These are phyloP conservation scores for Hippophae rhamnoides DNA, from an alignment of 306 rosid species.

Conservation along the genomic window DNA sequence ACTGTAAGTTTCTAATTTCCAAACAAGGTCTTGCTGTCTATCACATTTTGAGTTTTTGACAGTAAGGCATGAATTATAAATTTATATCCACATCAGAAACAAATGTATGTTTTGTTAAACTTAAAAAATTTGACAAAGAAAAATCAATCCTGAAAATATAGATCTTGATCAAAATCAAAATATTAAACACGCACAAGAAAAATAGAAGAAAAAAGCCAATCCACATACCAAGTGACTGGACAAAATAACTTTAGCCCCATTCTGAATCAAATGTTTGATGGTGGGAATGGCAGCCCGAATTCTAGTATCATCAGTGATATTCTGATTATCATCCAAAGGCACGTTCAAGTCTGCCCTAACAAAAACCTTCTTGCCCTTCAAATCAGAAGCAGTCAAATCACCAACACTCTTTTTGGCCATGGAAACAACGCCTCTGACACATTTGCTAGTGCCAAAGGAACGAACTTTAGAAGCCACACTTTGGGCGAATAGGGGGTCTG, in stretches of 20 bases:
- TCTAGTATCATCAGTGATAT: slow-evolving; percentile 92
- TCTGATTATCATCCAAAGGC: slow-evolving; percentile 79
- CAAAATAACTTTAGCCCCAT: slow-evolving; percentile 91
- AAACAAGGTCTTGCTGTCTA: no score
- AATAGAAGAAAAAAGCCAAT: neutral
- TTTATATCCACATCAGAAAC: neutral
- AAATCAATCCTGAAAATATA: neutral
- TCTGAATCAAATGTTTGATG: slow-evolving; percentile 64
- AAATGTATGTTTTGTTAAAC: neutral
- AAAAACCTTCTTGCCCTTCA: slow-evolving; percentile 89
- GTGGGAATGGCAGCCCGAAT: slow-evolving; percentile 92
- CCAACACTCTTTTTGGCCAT: slow-evolving; percentile 98
- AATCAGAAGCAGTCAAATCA: slow-evolving; percentile 46
- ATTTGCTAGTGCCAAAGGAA: slow-evolving; percentile 31
- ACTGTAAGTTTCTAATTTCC: no score
- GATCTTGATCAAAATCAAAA: neutral
- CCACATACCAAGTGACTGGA: slow-evolving; percentile 78
- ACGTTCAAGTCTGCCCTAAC: slow-evolving; percentile 91
- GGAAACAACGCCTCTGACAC: slow-evolving; percentile 44
- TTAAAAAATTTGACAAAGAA: neutral
- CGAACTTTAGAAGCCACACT: slow-evolving; percentile 51
- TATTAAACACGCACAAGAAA: neutral
- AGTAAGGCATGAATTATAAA: no score
- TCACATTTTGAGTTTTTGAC: no score
- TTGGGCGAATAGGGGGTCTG: slow-evolving; percentile 57